Base-by-base conservation (phyloP, 2,329 filamentous ascomycete genomes). In the Trichoderma aggressivum region DNA sequence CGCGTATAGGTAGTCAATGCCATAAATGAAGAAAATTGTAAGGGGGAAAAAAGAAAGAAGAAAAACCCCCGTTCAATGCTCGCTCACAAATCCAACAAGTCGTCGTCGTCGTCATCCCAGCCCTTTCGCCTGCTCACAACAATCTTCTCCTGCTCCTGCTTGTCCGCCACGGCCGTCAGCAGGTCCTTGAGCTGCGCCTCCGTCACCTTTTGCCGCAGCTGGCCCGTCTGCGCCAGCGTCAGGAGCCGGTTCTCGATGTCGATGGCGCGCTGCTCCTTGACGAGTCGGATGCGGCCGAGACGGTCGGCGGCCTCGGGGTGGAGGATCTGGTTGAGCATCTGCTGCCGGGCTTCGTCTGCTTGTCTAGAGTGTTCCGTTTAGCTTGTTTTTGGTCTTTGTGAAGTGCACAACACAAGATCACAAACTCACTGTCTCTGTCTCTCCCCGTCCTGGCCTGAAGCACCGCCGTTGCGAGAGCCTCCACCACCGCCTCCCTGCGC, bases 161-260 rank as follows among this genome's bases (percentile, higher is more conserved):
- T 92, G 78, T 97, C 94, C 28, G 93, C 91, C 72, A 98, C 89
- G 18, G 94, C 93, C 74, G 90, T 92, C 74, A 99, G 83, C 71
- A 99, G 86, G 75, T 97, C 94, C 85, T 98, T 98, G 78, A 99
- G 86, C 84, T 98, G 94, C 62, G 91, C 90, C 82, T 99, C 96
- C 1, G 92, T 95, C 60, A 99, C 94, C 81, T 97, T 97, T 73
- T 89, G 84, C 69, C 93, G 86, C 76, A 99, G 85, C 85, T 98
- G 96, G 28, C 95, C 94, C 28, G 91, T 89, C 78, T 94, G 90
- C 71, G 96, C 95, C 71, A 99, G 88, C 90, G 91, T 94, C 81
- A 99, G 94, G 70, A 99, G 88, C 64, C 95, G 85, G 86, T 97
- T 94, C 85, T 99, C 96, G 71, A 99, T 89, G 78, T 98, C 94